Base-by-base conservation (phyloP, 306 rosid genomes). In the Trifolium fragiferum region DNA sequence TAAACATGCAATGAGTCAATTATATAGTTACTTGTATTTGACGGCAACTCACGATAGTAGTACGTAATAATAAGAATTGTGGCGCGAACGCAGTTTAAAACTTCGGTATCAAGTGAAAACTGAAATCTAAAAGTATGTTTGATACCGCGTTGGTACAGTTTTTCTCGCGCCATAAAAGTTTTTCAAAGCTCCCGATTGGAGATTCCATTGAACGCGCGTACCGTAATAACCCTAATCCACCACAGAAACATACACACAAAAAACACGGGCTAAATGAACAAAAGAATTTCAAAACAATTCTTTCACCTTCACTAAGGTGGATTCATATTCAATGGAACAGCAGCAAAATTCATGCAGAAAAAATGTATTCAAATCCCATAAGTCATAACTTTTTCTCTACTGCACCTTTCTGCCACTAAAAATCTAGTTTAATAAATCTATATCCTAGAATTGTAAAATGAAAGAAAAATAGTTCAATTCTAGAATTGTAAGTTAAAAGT, bases 321-420 rank as follows among this genome's bases (percentile, higher is more conserved):
- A 25, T 41, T 43, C 38, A 68, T 25, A 49, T 57, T 73, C 78
- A 55, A 76, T 66, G 57, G 68, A 66, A 72, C 75, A 70, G n/a
- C 66, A 57, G 32, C 59, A 67, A 70, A 41, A 35, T 58, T 38
- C 37, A 82, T 77, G 80, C 66, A 78, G 70, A 81, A 70, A 78
- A 40, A 66, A 19, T 57, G 60, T 68, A 81, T 73, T 81, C 62
- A 57, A 46, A 81, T 76, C 70, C 58, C 64, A 83, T 21, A 77
- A 50, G 50, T 68, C 61, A 40, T 41, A 16, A 38, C 13, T 50
- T 27, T 51, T 77, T 19, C 16, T 41, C 18, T 74, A 32, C 44
- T 74, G 78, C 87, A 78, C 13, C 61, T 78, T 69, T 75, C 85
- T 70, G 77, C 64, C 60, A 73, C 82, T 75, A 70, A 76, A 62